phyloP scores from a whole-genome alignment of 73 alveolate species.

The Paramecium tetraurelia region DNA sequence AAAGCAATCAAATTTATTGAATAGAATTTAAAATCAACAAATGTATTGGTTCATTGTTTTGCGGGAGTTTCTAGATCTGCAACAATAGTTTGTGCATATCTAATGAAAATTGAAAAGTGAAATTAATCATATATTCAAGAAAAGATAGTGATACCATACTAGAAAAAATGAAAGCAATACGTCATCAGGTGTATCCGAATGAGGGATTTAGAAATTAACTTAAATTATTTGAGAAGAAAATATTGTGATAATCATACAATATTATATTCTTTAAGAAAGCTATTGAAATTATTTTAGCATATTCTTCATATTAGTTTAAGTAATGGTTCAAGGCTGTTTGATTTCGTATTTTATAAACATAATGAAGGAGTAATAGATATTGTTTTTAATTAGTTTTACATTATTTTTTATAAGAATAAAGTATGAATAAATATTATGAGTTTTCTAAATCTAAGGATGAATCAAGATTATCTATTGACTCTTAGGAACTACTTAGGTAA shows the following conservation, averaged over 20 bases:
- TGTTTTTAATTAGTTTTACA: neutral
- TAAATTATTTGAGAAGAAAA: neutral
- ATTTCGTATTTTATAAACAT: no score
- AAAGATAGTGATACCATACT: neutral
- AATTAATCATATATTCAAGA: neutral
- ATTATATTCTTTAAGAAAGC: neutral
- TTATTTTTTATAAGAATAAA: neutral
- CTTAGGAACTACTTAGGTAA: neutral
- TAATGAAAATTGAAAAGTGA: neutral
- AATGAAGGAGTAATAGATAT: neutral
- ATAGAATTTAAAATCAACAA: neutral
- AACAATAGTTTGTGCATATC: neutral
- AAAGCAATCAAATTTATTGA: neutral
- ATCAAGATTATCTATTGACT: neutral
- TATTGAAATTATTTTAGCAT: no score
- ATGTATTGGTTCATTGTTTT: conserved; percentile 23
- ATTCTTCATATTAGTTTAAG: no score
- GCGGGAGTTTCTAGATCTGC: conserved; percentile 23
- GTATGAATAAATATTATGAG: neutral
- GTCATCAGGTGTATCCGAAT: neutral
- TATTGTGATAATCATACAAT: neutral
- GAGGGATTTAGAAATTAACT: neutral
- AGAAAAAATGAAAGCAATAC: neutral
- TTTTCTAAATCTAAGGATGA: neutral
- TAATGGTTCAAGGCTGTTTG: no score